These are phyloP conservation scores for Suillus brevipes DNA, from an alignment of 768 basidiomycete genomes.

Conservation along the genomic window DNA sequence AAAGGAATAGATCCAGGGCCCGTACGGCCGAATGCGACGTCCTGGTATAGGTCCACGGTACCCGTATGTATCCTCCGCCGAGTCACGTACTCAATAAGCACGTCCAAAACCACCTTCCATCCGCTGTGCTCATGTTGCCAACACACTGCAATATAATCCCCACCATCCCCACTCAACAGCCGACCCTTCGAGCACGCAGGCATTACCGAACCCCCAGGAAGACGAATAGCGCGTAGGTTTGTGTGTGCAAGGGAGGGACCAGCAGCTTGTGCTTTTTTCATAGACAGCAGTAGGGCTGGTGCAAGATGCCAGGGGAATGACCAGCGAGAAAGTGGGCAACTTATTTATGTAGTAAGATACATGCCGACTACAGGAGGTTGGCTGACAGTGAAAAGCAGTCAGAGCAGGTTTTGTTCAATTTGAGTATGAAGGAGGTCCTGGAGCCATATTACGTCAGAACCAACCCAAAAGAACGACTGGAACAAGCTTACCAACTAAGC, in stretches of 20 bases:
- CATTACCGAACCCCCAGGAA: slow-evolving; percentile 76
- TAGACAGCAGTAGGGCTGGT: slow-evolving; percentile 70
- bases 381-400: neutral
- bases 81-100: slow-evolving; percentile 75
- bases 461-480: neutral
- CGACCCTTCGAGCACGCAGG: slow-evolving; percentile 67
- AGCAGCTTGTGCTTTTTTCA: slow-evolving; percentile 57
- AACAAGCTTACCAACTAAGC: slow-evolving; percentile 55
- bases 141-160: slow-evolving; percentile 62
- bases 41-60: slow-evolving; percentile 44
- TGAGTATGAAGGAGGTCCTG: slow-evolving; percentile 45
- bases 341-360: slow-evolving; percentile 77
- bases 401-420: slow-evolving; percentile 15
- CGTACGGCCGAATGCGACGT: slow-evolving; percentile 52
- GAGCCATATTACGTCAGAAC: slow-evolving; percentile 5
- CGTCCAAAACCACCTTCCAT: slow-evolving; percentile 83
- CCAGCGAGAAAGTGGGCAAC: slow-evolving; percentile 73
- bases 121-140: slow-evolving; percentile 86
- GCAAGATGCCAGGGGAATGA: slow-evolving; percentile 62
- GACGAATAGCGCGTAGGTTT: slow-evolving; percentile 63
- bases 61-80: slow-evolving; percentile 48
- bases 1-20: slow-evolving; percentile 38
- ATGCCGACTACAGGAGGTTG: slow-evolving; percentile 65
- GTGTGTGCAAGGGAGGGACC: slow-evolving; percentile 57
- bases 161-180: slow-evolving; percentile 70